Evolutionary conservation across 148 eudicot species (phyloP).

Genomic region (Nepenthes gracilis): DNA sequence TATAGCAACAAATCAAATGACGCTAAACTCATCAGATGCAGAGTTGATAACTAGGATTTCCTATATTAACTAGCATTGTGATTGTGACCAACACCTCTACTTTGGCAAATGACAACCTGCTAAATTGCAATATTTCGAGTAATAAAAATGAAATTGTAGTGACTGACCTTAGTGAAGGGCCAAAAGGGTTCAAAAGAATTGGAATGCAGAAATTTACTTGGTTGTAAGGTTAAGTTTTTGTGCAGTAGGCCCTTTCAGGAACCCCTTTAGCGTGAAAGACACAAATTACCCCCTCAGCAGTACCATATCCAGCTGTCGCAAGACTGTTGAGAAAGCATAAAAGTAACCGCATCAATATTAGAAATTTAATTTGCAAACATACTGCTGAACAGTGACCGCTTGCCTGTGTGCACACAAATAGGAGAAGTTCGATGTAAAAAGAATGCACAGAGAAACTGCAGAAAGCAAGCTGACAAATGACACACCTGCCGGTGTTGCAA

Average conservation of each 20-base stretch:
- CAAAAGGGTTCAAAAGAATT: neutral
- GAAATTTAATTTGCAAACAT: neutral
- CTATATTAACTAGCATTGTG: too few relatives aligned
- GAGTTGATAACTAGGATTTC: too few relatives aligned
- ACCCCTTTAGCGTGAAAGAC: conserved; percentile 29
- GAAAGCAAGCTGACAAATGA: neutral
- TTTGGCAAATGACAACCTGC: too few relatives aligned
- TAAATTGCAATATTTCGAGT: neutral
- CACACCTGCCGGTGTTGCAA: conserved; percentile 96
- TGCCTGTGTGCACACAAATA: neutral
- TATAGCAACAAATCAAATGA: too few relatives aligned
- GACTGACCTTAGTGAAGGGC: neutral
- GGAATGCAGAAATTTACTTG: conserved; percentile 37
- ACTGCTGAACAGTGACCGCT: neutral
- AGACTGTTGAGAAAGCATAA: conserved; percentile 32
- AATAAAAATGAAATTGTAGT: too few relatives aligned
- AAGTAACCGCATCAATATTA: neutral
- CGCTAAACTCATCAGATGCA: too few relatives aligned
- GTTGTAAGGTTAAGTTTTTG: conserved; percentile 96
- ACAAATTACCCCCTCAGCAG: conserved; percentile 94
- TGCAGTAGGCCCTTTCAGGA: conserved; percentile 82
- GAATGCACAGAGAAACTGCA: neutral
- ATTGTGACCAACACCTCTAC: too few relatives aligned
- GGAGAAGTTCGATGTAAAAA: neutral
- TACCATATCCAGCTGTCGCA: conserved; percentile 99